These are phyloP conservation scores for Epichloe coenophiala DNA, from an alignment of 2,329 filamentous ascomycete species.

Conservation along the genomic window DNA sequence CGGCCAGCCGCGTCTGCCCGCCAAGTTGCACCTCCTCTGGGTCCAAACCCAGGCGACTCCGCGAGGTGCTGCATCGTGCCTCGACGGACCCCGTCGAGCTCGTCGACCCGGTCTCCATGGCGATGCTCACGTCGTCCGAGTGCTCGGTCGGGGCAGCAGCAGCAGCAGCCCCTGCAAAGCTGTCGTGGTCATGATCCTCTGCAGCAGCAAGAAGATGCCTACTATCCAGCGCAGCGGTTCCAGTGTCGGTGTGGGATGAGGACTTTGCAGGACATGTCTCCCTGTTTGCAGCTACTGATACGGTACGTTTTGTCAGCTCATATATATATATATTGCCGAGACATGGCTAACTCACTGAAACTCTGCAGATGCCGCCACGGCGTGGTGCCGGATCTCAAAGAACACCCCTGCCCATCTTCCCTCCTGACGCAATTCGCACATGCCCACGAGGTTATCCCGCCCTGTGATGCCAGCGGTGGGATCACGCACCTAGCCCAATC, in stretches of 20 bases:
- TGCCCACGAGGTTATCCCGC: neutral
- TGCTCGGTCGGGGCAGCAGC: neutral
- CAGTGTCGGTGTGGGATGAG: too few relatives aligned
- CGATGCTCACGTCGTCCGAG: neutral
- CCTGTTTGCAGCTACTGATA: too few relatives aligned
- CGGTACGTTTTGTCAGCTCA: too few relatives aligned
- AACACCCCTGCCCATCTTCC: neutral
- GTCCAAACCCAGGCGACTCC: neutral
- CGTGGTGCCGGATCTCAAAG: neutral
- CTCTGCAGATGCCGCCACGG: neutral
- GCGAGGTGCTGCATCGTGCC: neutral
- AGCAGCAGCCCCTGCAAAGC: too few relatives aligned
- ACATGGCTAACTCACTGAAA: too few relatives aligned
- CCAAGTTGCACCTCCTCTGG: too few relatives aligned
- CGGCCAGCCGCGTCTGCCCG: too few relatives aligned
- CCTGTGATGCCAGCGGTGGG: neutral
- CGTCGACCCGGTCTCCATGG: neutral
- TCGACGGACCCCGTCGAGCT: neutral
- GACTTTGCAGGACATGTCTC: too few relatives aligned
- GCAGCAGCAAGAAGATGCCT: neutral
- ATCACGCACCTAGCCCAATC: slow-evolving; percentile 2
- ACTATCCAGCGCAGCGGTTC: neutral
- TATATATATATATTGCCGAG: too few relatives aligned
- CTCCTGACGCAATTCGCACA: slow-evolving; percentile 3
- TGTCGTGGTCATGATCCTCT: too few relatives aligned